Evolutionary conservation across 78 protist species (phyloP).

Genomic region (Tieghemostelium lacteum): DNA sequence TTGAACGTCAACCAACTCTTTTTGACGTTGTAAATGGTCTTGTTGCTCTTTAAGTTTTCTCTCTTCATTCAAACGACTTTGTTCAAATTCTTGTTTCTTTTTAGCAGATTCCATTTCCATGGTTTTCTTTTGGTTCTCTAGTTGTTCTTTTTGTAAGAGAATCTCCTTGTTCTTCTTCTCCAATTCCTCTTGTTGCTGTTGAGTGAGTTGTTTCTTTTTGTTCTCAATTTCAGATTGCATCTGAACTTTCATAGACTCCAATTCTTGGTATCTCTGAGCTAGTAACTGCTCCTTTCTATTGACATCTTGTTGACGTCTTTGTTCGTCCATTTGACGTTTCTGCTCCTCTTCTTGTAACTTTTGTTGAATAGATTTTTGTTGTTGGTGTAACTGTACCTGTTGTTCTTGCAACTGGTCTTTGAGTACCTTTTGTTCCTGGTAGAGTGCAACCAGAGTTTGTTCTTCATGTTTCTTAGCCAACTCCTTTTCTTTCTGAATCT

Average conservation of each 20-base stretch:
- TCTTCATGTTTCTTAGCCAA: constrained; percentile 49
- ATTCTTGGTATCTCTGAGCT: background rate
- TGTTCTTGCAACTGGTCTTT: constrained; percentile 30
- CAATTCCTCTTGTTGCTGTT: background rate
- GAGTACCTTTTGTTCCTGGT: constrained; percentile 23
- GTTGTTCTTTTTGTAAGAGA: background rate
- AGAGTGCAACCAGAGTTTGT: constrained; percentile 1
- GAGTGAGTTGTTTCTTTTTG: constrained; percentile 1
- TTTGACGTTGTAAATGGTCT: constrained; percentile 36
- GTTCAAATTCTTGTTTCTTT: constrained; percentile 23
- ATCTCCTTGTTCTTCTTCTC: background rate
- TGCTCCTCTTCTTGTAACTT: constrained; percentile 42
- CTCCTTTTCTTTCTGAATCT: constrained; percentile 53
- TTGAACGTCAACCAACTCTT: constrained; percentile 46
- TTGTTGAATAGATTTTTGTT: constrained; percentile 4
- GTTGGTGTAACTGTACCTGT: background rate
- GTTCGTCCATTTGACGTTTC: background rate
- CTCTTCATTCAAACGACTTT: constrained; percentile 6
- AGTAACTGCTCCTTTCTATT: background rate
- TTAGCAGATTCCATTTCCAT: background rate
- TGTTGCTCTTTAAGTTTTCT: constrained; percentile 48
- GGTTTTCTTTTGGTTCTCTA: background rate
- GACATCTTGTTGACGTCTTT: background rate
- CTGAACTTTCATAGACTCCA: background rate
- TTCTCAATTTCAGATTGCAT: background rate